These are phyloP conservation scores for Arthromyces matolae DNA, from an alignment of 768 basidiomycete species.

Conservation along the genomic window DNA sequence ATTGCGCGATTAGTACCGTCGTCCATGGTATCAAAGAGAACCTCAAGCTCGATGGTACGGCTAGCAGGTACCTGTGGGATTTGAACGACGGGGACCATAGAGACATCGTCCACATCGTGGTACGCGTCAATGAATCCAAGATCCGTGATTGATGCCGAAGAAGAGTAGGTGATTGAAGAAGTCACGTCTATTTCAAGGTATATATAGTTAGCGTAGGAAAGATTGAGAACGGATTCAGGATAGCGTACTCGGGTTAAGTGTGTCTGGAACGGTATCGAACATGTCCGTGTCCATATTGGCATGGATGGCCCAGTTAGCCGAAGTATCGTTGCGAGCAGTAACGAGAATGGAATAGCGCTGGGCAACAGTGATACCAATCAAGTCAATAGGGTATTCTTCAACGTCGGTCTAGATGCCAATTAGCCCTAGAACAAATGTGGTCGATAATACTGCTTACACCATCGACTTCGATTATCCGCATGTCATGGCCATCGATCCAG, in stretches of 20 bases:
- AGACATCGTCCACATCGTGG: slow-evolving; percentile 59
- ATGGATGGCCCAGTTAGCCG: slow-evolving; percentile 84
- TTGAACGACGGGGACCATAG: slow-evolving; percentile 58
- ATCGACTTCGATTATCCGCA: slow-evolving; percentile 81
- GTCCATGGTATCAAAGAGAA: slow-evolving; percentile 78
- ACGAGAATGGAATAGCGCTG: slow-evolving; percentile 94
- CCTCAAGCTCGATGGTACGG: slow-evolving; percentile 64
- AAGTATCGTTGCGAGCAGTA: slow-evolving; percentile 81
- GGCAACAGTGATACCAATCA: slow-evolving; percentile 74
- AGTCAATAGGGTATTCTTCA: slow-evolving; percentile 66
- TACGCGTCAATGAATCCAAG: slow-evolving; percentile 54
- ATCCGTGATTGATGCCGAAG: slow-evolving; percentile 48
- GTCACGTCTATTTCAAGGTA: slow-evolving; percentile 59
- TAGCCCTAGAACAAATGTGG: not conserved
- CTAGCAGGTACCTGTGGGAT: slow-evolving; percentile 49
- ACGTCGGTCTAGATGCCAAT: slow-evolving; percentile 58
- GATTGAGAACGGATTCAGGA: not conserved
- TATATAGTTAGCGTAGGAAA: not conserved
- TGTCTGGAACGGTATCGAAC: slow-evolving; percentile 80
- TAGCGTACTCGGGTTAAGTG: slow-evolving; percentile 68
- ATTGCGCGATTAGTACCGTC: slow-evolving; percentile 85
- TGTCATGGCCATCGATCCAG: slow-evolving; percentile 86
- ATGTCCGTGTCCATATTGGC: slow-evolving; percentile 87
- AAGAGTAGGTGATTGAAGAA: slow-evolving; percentile 73
- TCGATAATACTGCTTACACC: slow-evolving; percentile 51